These are phyloP conservation scores for Aspergillus sclerotioniger DNA, from an alignment of 495 filamentous ascomycete species.

Conservation along the genomic window DNA sequence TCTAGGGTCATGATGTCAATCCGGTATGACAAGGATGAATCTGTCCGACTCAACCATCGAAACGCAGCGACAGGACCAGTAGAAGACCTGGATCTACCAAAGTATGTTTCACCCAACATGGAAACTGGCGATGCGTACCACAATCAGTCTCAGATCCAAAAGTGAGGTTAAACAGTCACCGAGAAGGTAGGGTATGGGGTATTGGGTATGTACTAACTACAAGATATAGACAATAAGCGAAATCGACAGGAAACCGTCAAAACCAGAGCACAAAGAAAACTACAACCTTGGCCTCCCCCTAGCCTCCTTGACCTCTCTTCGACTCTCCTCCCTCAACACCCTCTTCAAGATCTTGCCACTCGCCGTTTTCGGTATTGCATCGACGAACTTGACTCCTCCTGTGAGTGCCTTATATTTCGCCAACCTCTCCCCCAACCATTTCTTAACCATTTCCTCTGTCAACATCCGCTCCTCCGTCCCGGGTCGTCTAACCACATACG, in stretches of 20 bases:
- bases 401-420: conserved; percentile 69
- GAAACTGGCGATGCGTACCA: too few species aligned
- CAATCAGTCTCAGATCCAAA: too few species aligned
- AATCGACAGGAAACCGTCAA: not conserved
- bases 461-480: conserved; percentile 32
- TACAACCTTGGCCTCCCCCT: conserved; percentile 25
- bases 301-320: conserved; percentile 29
- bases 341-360: conserved; percentile 83
- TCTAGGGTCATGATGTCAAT: too few species aligned
- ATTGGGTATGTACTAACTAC: not conserved
- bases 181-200: not conserved
- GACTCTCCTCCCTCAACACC: conserved; percentile 51
- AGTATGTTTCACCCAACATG: too few species aligned
- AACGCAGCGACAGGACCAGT: too few species aligned
- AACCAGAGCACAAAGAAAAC: not conserved
- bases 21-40: too few species aligned
- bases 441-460: conserved; percentile 55
- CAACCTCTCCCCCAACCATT: conserved; percentile 54
- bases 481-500: conserved; percentile 64
- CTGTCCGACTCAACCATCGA: too few species aligned
- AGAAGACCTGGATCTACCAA: too few species aligned
- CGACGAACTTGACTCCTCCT: conserved; percentile 76
- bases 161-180: too few species aligned
- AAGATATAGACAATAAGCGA: too few species aligned
- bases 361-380: conserved; percentile 72